Conservation (phyloP, 192 early-diverging fungal species). For the Umbelopsis vinacea region DNA sequence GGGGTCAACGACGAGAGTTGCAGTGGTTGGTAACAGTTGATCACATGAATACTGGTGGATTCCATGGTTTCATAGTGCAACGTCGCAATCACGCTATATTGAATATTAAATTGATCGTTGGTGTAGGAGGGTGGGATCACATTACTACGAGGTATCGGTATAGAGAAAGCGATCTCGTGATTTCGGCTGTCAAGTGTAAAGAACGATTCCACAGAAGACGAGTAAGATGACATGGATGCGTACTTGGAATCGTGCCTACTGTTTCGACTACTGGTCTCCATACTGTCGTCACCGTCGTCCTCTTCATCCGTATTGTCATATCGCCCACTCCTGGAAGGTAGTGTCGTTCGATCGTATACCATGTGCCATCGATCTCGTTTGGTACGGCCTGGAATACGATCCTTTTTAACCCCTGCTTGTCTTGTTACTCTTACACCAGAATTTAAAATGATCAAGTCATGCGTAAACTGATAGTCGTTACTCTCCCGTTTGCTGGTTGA, state of each 20-base stretch:
- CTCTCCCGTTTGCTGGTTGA: neutral
- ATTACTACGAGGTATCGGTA: constrained; percentile 13
- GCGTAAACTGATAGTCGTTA: neutral
- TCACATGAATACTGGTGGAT: neutral
- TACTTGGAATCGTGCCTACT: constrained; percentile 8
- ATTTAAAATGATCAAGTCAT: neutral
- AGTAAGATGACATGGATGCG: constrained; percentile 14
- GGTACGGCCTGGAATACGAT: constrained; percentile 2
- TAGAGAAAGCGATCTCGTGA: neutral
- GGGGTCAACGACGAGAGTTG: constrained; percentile 1
- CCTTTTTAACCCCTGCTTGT: neutral
- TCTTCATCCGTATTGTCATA: neutral
- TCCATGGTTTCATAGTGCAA: constrained; percentile 19
- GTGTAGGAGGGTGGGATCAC: neutral
- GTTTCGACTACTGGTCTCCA: neutral
- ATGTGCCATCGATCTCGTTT: constrained; percentile 10
- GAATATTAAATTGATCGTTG: neutral
- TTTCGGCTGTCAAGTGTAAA: neutral
- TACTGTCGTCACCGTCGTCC: neutral
- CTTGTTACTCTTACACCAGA: constrained; percentile 9
- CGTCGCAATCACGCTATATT: neutral
- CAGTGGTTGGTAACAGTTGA: neutral
- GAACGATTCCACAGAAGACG: constrained; percentile 1
- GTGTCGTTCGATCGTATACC: neutral
- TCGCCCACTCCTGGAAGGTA: constrained; percentile 12